Conservation (phyloP, 371 early-diverging fungal species). For the Apophysomyces elegans region DNA sequence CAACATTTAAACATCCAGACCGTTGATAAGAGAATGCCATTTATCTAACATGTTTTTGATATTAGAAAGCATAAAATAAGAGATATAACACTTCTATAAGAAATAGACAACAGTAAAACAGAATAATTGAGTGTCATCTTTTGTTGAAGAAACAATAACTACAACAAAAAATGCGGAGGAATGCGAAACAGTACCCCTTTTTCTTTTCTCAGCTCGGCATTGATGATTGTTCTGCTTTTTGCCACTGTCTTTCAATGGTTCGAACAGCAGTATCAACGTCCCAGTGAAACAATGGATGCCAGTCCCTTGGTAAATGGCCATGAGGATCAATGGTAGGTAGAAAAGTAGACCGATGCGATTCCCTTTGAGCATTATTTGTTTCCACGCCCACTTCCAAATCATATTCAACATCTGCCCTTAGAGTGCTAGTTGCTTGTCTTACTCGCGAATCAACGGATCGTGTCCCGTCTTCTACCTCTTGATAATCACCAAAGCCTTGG, state of each 20-base stretch:
- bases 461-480: not conserved
- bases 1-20: too few species aligned
- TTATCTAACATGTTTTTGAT: too few species aligned
- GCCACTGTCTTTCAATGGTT: conserved; percentile 6
- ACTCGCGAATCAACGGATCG: not conserved
- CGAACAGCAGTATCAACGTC: conserved; percentile 37
- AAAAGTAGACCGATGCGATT: not conserved
- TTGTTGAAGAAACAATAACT: too few species aligned
- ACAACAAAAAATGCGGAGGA: too few species aligned
- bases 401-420: not conserved
- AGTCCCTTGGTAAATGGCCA: conserved; percentile 19
- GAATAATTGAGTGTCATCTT: too few species aligned
- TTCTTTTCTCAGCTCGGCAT: not conserved
- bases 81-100: too few species aligned
- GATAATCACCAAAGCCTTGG: conserved; percentile 35
- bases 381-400: conserved; percentile 8
- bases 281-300: conserved; percentile 41
- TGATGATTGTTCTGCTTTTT: not conserved
- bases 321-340: not conserved
- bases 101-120: too few species aligned
- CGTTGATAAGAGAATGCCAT: too few species aligned
- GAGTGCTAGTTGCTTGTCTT: not conserved
- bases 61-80: too few species aligned
- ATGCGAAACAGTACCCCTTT: too few species aligned
- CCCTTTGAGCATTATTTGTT: conserved; percentile 8